These are phyloP conservation scores for Vigna angularis DNA, from an alignment of 306 rosid genomes.

Conservation along the genomic window DNA sequence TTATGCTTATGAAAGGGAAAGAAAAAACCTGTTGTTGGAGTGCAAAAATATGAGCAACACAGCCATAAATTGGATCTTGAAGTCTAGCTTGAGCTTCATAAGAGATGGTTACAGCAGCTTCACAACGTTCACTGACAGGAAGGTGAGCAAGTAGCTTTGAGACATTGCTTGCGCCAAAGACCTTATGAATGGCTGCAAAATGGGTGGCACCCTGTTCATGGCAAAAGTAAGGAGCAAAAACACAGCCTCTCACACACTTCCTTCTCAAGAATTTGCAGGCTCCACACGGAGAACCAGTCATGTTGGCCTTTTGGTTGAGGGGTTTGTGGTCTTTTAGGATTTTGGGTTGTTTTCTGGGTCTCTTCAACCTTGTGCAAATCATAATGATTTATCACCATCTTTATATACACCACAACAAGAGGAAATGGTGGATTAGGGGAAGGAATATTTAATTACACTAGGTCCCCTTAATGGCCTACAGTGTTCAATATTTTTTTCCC, in stretches of 20 bases:
- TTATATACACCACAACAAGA: conserved; percentile 62
- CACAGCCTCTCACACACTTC: conserved; percentile 80
- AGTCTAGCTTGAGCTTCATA: conserved; percentile 99
- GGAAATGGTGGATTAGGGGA: conserved; percentile 49
- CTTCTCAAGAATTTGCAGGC: conserved; percentile 97
- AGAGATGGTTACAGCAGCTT: conserved; percentile 89
- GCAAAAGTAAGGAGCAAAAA: conserved; percentile 90
- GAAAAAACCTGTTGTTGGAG: conserved; percentile 87
- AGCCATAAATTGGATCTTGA: conserved; percentile 97
- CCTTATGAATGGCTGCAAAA: conserved; percentile 90
- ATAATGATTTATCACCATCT: conserved; percentile 51
- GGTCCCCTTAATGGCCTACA: conserved; percentile 92
- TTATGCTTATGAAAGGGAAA: conserved; percentile 1
- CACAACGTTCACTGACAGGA: conserved; percentile 72
- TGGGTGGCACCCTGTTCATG: conserved; percentile 86
- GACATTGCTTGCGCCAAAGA: conserved; percentile 97
- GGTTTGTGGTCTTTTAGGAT: conserved; percentile 7
- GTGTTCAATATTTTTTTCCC: conserved; percentile 48
- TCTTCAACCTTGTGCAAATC: conserved; percentile 51
- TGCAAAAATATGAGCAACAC: conserved; percentile 93
- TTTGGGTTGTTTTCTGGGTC: conserved; percentile 38
- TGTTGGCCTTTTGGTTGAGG: conserved; percentile 31
- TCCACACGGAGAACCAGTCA: conserved; percentile 96
- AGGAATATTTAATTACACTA: conserved; percentile 55
- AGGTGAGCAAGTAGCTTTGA: conserved; percentile 89